Evolutionary conservation across 2,329 filamentous ascomycete genomes (phyloP).

Genomic region (Lachnellula subtilissima): DNA sequence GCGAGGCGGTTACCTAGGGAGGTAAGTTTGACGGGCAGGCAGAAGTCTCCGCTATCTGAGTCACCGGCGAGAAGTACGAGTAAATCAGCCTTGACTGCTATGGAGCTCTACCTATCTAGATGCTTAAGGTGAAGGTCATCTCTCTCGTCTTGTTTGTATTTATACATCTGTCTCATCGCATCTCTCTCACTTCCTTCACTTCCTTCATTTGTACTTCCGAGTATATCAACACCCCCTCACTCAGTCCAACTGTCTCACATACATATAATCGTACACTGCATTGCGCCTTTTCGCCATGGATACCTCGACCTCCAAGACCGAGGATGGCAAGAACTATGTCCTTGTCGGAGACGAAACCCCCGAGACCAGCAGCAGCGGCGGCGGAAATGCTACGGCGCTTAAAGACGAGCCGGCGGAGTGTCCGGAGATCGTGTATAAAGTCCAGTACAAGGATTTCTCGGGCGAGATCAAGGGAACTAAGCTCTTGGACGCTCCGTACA

Average conservation of each 20-base stretch:
- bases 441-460: conserved; percentile 20
- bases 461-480: conserved; percentile 22
- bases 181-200: not conserved
- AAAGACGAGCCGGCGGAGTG: conserved; percentile 14
- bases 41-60: not conserved
- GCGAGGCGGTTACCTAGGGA: conserved; percentile 1
- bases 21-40: not conserved
- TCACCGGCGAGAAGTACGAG: too few species aligned
- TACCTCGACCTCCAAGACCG: not conserved
- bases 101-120: not conserved
- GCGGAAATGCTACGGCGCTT: conserved; percentile 8
- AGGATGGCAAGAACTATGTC: not conserved
- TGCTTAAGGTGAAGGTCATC: not conserved
- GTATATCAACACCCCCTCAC: not conserved
- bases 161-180: not conserved
- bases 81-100: not conserved
- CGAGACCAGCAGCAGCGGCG: not conserved
- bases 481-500: conserved; percentile 18
- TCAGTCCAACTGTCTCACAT: not conserved
- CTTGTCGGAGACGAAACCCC: not conserved
- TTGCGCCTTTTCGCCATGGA: not conserved
- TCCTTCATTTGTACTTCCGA: not conserved
- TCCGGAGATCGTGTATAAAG: conserved; percentile 21
- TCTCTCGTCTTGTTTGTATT: not conserved
- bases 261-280: too few species aligned